phyloP scores from a whole-genome alignment of 208 protist genomes.

The Acanthamoeba divionensis region DNA sequence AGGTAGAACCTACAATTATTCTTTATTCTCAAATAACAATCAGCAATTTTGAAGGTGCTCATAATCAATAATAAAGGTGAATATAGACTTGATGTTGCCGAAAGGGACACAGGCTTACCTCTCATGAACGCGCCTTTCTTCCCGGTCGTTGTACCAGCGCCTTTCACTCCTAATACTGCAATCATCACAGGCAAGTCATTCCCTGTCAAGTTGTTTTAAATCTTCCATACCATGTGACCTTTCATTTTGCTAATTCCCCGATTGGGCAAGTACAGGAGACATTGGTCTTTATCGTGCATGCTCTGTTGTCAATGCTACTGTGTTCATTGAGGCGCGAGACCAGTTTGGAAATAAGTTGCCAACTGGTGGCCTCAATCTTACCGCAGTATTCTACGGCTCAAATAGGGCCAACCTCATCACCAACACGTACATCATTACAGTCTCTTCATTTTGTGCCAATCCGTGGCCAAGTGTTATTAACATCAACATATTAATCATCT shows the following conservation, averaged over 20 bases:
- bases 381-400: background rate
- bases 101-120: background rate
- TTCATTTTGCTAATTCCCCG: background rate
- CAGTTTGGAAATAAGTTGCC: background rate
- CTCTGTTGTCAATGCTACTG: background rate
- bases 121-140: slow-evolving; percentile 46
- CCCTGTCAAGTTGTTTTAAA: background rate
- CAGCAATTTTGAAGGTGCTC: background rate
- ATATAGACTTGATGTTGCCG: slow-evolving; percentile 10
- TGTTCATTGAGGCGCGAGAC: background rate
- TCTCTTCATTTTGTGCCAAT: background rate
- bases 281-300: background rate
- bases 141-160: background rate
- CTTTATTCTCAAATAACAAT: background rate
- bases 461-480: background rate
- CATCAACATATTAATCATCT: background rate
- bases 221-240: background rate
- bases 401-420: background rate
- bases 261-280: background rate
- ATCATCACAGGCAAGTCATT: background rate
- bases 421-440: background rate
- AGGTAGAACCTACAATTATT: background rate
- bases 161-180: background rate
- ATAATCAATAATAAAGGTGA: background rate
- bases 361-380: background rate